Conservation (phyloP, 2,329 filamentous ascomycete species). For the Cladosporium velox region DNA sequence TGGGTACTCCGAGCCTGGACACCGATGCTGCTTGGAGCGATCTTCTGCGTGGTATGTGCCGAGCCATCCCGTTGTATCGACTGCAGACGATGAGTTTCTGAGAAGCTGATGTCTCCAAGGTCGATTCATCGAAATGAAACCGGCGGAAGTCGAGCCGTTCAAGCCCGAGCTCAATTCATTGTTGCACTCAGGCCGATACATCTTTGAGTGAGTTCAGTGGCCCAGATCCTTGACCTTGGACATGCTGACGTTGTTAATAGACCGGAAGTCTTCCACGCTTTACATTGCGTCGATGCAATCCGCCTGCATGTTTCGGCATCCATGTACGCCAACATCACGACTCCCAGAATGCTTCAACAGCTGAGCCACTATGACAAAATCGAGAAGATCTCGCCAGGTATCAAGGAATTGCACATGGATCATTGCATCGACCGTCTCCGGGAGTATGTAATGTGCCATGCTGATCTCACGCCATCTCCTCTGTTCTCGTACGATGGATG, state of each 20-base stretch:
- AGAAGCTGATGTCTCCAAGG: neutral
- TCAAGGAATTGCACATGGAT: constrained; percentile 19
- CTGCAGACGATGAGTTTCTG: neutral
- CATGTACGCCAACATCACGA: neutral
- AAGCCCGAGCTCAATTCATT: neutral
- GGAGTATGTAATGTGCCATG: constrained; percentile 27
- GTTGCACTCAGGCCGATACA: neutral
- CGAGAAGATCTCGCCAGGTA: neutral
- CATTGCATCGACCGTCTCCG: constrained; percentile 31
- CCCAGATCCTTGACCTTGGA: accelerated
- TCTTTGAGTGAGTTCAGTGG: neutral
- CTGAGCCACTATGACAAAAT: neutral
- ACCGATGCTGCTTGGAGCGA: constrained; percentile 3
- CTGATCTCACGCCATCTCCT: constrained; percentile 28
- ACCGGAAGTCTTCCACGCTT: neutral
- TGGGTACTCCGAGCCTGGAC: neutral
- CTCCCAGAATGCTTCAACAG: neutral
- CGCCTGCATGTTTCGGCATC: neutral
- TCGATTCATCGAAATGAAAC: constrained; percentile 1
- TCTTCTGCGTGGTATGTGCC: neutral
- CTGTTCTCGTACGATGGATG: constrained; percentile 9
- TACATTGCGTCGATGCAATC: neutral
- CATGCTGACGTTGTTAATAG: neutral
- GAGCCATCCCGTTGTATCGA: neutral
- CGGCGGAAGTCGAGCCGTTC: neutral